Base-by-base conservation (phyloP, 208 protist species). In the Acanthamoeba triangularis region DNA sequence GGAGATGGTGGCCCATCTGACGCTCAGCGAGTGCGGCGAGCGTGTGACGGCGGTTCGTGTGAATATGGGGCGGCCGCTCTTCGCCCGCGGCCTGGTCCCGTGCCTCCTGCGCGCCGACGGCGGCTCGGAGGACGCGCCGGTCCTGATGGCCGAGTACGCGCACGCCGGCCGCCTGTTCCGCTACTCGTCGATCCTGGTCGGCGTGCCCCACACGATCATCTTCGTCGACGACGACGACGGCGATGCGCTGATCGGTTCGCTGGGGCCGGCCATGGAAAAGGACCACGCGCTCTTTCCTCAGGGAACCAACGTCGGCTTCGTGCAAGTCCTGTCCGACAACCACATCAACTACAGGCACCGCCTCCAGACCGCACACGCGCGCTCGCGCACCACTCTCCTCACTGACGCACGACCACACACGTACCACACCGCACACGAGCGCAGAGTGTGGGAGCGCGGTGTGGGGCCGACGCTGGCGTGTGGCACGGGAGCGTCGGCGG, bases 261-360 rank as follows among this genome's bases (percentile, higher is more conserved):
- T 82, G 16, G 74, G 74, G 10, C 74, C 74, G 18, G 74, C 25
- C 37, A 41, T 82, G 11, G 74, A 82, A 37, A 82, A 82, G 37
- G 74, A 82, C 37, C 33, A 35, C 33, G 0, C 74, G 35, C 14
- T 82, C 33, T 82, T 82, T 35, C 74, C 74, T 0, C 74, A 52
- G 23, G 74, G 74, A 0, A 82, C 74, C 74, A 82, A 82, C 74
- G 74, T 82, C 35, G 74, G 74, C 74, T 82, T 82, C 74, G 74
- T 82, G 74, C 74, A 82, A 18, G 41, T 82, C 74, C n/a, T 82
- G 18, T 6, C 74, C 30, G 23, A 82, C 74, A 82, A 82, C 37
- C 33, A 49, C 23, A 11, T 82, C 35, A 49, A 49, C 41, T 82
- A 82, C 74, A 8, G 74, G 74, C 52, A 78, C 25, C 33, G 33